Evolutionary conservation across 169 alveolate genomes (phyloP).

Genomic region (Miamiensis avidus): DNA sequence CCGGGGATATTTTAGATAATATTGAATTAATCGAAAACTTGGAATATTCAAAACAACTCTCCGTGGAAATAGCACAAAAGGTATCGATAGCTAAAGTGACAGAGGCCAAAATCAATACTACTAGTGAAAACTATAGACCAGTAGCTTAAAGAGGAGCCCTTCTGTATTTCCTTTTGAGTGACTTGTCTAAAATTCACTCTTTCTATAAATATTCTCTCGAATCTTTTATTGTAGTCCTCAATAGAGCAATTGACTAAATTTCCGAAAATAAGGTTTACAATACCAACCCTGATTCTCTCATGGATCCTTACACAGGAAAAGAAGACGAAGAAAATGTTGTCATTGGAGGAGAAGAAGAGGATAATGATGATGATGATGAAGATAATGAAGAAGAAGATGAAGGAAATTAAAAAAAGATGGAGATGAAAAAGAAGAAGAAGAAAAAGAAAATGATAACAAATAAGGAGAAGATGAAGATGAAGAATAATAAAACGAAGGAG

Average conservation of each 20-base stretch:
- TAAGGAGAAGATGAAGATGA: constrained; percentile 53
- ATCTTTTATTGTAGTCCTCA: constrained; percentile 91
- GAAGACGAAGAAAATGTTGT: constrained; percentile 45
- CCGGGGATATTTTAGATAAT: constrained; percentile 93
- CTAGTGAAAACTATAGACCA: constrained; percentile 94
- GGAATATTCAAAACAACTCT: constrained; percentile 93
- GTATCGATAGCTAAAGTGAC: constrained; percentile 94
- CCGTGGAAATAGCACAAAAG: constrained; percentile 93
- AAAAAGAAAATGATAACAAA: constrained; percentile 41
- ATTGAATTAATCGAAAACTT: constrained; percentile 92
- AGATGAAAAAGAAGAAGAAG: constrained; percentile 55
- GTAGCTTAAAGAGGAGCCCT: constrained; percentile 94
- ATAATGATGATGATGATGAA: constrained; percentile 28
- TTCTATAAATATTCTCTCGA: constrained; percentile 95
- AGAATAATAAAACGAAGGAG: constrained; percentile 27
- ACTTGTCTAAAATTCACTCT: constrained; percentile 90
- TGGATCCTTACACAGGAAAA: constrained; percentile 53
- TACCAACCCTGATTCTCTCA: constrained; percentile 16
- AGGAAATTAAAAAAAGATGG: too few relatives aligned
- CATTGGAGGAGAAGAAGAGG: constrained; percentile 24
- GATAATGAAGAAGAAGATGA: constrained; percentile 44
- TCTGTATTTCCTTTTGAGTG: constrained; percentile 91
- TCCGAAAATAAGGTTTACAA: constrained; percentile 80
- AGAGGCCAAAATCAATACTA: constrained; percentile 91
- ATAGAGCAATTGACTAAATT: constrained; percentile 93